phyloP scores from a whole-genome alignment of 2,329 filamentous ascomycete genomes.

The Proliferodiscus dingleyae region DNA sequence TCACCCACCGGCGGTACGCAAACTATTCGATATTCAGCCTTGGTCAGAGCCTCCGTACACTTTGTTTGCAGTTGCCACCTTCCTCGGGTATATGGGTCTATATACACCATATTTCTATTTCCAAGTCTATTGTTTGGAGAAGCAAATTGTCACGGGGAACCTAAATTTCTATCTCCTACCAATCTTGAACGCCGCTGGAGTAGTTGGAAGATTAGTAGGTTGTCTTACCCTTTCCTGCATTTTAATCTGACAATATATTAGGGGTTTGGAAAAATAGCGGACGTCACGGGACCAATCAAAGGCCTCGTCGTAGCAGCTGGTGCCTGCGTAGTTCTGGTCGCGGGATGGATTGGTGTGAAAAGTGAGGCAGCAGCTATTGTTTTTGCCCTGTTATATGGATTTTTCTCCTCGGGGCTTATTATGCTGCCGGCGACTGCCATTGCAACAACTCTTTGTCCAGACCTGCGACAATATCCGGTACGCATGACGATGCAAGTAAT shows the following conservation, averaged over 20 bases:
- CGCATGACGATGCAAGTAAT: conserved; percentile 1
- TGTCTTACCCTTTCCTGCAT: too few relatives aligned
- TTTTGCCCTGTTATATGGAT: conserved; percentile 3
- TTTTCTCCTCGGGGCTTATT: neutral
- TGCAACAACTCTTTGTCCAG: neutral
- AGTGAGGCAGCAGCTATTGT: neutral
- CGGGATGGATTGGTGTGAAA: conserved; percentile 37
- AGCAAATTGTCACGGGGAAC: neutral
- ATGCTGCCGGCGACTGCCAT: neutral
- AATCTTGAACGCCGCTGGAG: conserved; percentile 10
- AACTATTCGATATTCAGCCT: neutral
- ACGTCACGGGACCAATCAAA: conserved; percentile 47
- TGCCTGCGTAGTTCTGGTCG: conserved; percentile 3
- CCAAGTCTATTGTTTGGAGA: neutral
- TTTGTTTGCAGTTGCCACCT: neutral
- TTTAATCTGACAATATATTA: neutral
- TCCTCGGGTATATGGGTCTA: conserved; percentile 1
- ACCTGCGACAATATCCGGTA: conserved; percentile 1
- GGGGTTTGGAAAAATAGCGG: conserved; percentile 46
- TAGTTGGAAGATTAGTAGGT: conserved; percentile 14
- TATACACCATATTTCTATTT: conserved; percentile 6
- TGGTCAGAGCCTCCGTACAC: conserved; percentile 4
- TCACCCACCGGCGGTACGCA: conserved; percentile 1
- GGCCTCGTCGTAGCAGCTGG: conserved; percentile 29
- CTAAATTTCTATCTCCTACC: conserved; percentile 11